These are phyloP conservation scores for Houttuynia cordata DNA, from an alignment of 164 flowering plant genomes.

Conservation along the genomic window DNA sequence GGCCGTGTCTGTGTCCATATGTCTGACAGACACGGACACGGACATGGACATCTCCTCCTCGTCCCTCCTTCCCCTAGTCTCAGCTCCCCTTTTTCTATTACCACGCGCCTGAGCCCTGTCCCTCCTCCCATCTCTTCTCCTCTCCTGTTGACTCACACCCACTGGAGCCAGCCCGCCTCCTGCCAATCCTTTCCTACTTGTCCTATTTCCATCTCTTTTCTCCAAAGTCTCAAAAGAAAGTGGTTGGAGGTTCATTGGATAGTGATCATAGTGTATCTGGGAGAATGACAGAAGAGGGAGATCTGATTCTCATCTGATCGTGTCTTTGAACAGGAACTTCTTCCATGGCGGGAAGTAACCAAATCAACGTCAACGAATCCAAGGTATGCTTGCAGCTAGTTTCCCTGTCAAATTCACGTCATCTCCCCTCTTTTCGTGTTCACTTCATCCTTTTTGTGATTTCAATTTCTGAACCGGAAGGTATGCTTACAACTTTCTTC, in stretches of 20 bases:
- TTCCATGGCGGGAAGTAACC: constrained; percentile 47
- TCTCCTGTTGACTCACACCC: neutral
- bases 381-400: neutral
- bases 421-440: no score
- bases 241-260: constrained; percentile 11
- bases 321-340: neutral
- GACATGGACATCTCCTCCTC: no score
- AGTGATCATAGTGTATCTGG: constrained; percentile 20
- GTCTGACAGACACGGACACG: no score
- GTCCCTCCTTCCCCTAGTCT: no score
- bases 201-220: neutral
- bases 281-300: no score
- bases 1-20: no score
- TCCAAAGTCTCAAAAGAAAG: neutral
- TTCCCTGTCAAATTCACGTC: no score
- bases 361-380: constrained; percentile 47
- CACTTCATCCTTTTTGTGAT: no score
- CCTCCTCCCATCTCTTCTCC: neutral
- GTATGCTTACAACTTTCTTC: neutral
- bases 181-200: neutral
- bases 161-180: neutral
- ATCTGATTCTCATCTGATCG: neutral
- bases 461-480: no score
- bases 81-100: neutral
- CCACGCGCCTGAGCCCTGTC: neutral